A percentile compares a stretch with the other conserved stretches of the same genome.
Evolutionary conservation across 371 early-diverging fungal species (phyloP).

Genomic region (Chytridiales sp.): DNA sequence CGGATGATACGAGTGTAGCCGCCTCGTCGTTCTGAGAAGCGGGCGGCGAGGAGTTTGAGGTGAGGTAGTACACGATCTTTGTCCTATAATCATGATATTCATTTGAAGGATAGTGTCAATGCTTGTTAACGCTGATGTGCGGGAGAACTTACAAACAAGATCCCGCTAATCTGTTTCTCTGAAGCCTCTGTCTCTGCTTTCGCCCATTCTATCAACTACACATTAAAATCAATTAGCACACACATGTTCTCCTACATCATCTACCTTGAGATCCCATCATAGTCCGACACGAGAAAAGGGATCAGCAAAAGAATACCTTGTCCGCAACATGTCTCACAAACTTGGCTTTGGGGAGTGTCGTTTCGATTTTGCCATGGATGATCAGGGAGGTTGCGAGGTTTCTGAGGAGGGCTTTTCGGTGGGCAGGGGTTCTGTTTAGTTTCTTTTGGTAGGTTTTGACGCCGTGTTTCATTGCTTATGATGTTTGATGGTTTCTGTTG

Average conservation of each 20-base stretch:
- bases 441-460: slow-evolving; percentile 45
- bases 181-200: slow-evolving; percentile 25
- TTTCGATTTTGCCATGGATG: slow-evolving; percentile 86
- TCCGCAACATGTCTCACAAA: slow-evolving; percentile 85
- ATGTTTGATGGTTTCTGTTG: too few species aligned
- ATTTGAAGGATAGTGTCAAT: background rate
- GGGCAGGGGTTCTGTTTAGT: slow-evolving; percentile 69
- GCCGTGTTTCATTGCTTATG: slow-evolving; percentile 55
- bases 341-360: slow-evolving; percentile 93
- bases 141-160: slow-evolving; percentile 34
- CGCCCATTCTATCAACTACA: too few species aligned
- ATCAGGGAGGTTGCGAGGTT: slow-evolving; percentile 87
- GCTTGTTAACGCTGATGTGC: too few species aligned
- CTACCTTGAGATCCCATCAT: too few species aligned
- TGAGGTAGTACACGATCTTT: slow-evolving; percentile 59
- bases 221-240: too few species aligned
- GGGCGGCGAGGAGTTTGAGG: slow-evolving; percentile 78
- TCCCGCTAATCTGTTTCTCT: slow-evolving; percentile 18
- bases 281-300: background rate
- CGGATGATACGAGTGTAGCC: slow-evolving; percentile 90
- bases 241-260: too few species aligned
- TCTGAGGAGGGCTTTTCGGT: slow-evolving; percentile 79
- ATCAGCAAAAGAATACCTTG: slow-evolving; percentile 48
- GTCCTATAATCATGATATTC: background rate
- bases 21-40: slow-evolving; percentile 77